Evolutionary conservation across 2,329 filamentous ascomycete species (phyloP).

Genomic region (Colletotrichum tanaceti): DNA sequence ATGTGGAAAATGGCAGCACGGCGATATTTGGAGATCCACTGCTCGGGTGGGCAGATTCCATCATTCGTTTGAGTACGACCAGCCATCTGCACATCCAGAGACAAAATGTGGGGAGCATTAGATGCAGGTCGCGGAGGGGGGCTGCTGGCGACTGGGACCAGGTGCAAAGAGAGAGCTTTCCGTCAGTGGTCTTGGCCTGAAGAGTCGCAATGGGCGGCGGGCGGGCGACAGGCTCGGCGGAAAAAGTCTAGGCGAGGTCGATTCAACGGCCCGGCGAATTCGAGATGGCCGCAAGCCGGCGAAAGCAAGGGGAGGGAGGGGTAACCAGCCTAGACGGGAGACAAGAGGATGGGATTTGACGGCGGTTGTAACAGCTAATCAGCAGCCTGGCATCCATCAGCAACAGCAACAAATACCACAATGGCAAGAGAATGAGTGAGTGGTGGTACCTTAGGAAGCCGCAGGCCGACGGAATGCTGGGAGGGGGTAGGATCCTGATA

Average conservation of each 20-base stretch:
- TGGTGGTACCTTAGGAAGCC: slow-evolving; percentile 16
- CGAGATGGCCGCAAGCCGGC: background rate
- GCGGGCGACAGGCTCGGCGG: slow-evolving; percentile 17
- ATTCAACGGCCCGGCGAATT: slow-evolving; percentile 23
- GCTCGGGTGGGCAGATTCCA: slow-evolving; percentile 38
- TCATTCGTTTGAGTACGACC: slow-evolving; percentile 40
- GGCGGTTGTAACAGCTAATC: background rate
- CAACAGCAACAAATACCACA: slow-evolving; percentile 9
- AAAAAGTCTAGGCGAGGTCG: slow-evolving; percentile 23
- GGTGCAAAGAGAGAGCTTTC: slow-evolving; percentile 27
- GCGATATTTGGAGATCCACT: slow-evolving; percentile 40
- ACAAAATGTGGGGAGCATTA: slow-evolving; percentile 34
- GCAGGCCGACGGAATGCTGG: slow-evolving; percentile 21
- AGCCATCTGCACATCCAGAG: slow-evolving; percentile 38
- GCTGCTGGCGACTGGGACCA: slow-evolving; percentile 38
- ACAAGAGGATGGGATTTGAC: slow-evolving; percentile 24
- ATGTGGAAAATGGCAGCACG: slow-evolving; percentile 40
- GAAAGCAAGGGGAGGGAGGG: background rate
- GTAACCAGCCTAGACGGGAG: slow-evolving; percentile 14
- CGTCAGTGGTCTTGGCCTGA: slow-evolving; percentile 30
- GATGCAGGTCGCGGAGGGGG: slow-evolving; percentile 27
- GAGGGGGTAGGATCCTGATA: slow-evolving; percentile 39
- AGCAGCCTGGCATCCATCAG: background rate
- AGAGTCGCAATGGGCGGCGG: slow-evolving; percentile 16
- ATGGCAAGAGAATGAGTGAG: slow-evolving; percentile 7